Evolutionary conservation across 2,329 filamentous ascomycete species (phyloP).

Genomic region (Periconia digitata): DNA sequence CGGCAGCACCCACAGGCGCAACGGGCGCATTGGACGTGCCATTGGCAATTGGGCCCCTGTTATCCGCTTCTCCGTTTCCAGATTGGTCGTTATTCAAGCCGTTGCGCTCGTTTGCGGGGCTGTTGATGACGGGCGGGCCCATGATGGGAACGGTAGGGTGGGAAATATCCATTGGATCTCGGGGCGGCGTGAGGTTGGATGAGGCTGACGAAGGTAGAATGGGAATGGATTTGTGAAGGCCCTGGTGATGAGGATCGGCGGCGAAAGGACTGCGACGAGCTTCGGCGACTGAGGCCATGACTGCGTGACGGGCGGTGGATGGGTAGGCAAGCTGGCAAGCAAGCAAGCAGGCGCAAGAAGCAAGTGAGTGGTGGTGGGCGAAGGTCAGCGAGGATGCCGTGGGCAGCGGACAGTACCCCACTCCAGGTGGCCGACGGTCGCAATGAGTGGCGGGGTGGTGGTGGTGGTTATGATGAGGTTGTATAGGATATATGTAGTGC

Average conservation of each 20-base stretch:
- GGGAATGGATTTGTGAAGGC: slow-evolving; percentile 55
- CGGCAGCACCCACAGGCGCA: slow-evolving; percentile 58
- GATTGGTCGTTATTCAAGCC: slow-evolving; percentile 20
- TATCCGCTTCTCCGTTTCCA: slow-evolving; percentile 32
- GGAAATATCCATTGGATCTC: slow-evolving; percentile 59
- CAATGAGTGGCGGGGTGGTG: background rate
- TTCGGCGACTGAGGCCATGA: slow-evolving; percentile 50
- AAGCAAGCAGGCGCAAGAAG: background rate
- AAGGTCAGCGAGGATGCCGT: no score
- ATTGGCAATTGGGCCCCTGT: slow-evolving; percentile 33
- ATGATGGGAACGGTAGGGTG: slow-evolving; percentile 50
- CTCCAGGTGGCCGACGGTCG: no score
- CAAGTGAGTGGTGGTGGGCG: no score
- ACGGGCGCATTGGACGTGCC: slow-evolving; percentile 47
- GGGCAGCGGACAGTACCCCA: no score
- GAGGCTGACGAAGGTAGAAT: slow-evolving; percentile 52
- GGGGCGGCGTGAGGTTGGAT: slow-evolving; percentile 45
- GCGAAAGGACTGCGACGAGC: slow-evolving; percentile 51
- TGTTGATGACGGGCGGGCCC: slow-evolving; percentile 52
- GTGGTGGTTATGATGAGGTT: background rate
- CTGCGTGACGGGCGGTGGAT: no score
- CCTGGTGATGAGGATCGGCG: slow-evolving; percentile 42
- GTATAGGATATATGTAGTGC: background rate
- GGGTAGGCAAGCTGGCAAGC: slow-evolving; percentile 6
- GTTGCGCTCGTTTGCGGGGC: slow-evolving; percentile 52